Evolutionary conservation across 306 rosid genomes (phyloP), one percentile per base, ranked within the genome.

Genomic region (Medicago arabica): DNA sequence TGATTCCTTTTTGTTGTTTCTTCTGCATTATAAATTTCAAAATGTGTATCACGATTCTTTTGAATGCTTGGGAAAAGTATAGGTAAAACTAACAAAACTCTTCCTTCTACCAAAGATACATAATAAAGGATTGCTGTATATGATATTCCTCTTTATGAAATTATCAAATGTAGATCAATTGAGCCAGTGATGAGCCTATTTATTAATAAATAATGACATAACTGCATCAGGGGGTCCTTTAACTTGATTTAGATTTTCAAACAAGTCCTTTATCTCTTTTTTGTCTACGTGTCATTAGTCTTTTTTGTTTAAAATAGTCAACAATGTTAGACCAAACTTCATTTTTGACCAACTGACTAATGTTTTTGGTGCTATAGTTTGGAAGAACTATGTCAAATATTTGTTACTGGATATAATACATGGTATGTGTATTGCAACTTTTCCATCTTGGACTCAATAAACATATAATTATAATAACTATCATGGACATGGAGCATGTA

Each of bases 1-100:
- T 47, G 54, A 46, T 73, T 74, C 51, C 47, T 57, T n/a, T 53
- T 75, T 55, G 61, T 65, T 66, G 50, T 49, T 72, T 74, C 14
- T 61, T 78, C 8, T 1, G 58, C 46, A 7, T 71, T 71, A 6
- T 25, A 69, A 43, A 3, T 9, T 71, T 59, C 34, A 4, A 61
- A 9, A 50, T 31, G 61, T 47, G 28, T 39, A 50, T 64, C 18
- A 46, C 6, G 40, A 51, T 64, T 58, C 64, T 57, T 6, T 51
- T 71, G 67, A 58, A 55, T 36, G 50, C 59, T 21, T 34, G 16
- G 12, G 38, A 60, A 67, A 57, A 23, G 31, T 60, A 36, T 60
- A 36, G 36, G 1, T 17, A 55, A 49, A 31, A 71, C 67, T 38
- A 75, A 73, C 68, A 38, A 44, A 28, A 19, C 64, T 12, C 43